Evolutionary conservation across 2,329 filamentous ascomycete species (phyloP).

Genomic region (Aspergillus unguis): DNA sequence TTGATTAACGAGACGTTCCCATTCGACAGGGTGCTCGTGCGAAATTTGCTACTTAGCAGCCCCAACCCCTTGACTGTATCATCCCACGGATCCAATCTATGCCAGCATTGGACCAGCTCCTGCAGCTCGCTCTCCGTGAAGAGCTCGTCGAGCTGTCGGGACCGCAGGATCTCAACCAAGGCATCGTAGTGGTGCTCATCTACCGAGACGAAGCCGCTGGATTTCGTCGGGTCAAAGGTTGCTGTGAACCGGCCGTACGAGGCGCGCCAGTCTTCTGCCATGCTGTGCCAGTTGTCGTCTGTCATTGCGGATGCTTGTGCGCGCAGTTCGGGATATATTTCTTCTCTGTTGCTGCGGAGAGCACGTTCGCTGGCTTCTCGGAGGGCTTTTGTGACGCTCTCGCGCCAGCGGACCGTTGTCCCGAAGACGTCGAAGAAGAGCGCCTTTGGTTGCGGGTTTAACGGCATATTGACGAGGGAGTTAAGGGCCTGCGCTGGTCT

Average conservation of each 20-base stretch:
- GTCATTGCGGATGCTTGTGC: slow-evolving; percentile 51
- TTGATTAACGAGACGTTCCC: slow-evolving; percentile 65
- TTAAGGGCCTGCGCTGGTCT: neutral
- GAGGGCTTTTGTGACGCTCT: slow-evolving; percentile 61
- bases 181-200: slow-evolving; percentile 68
- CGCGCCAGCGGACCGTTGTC: slow-evolving; percentile 76
- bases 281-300: slow-evolving; percentile 57
- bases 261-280: slow-evolving; percentile 69
- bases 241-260: slow-evolving; percentile 62
- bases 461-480: slow-evolving; percentile 20
- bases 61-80: slow-evolving; percentile 58
- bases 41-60: slow-evolving; percentile 54
- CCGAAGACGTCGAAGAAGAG: slow-evolving; percentile 38
- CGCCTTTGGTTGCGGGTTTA: slow-evolving; percentile 19
- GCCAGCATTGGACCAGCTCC: slow-evolving; percentile 64
- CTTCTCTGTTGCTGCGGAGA: slow-evolving; percentile 46
- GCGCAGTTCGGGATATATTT: slow-evolving; percentile 48
- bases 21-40: slow-evolving; percentile 69
- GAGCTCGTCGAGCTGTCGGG: slow-evolving; percentile 56
- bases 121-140: slow-evolving; percentile 63
- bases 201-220: slow-evolving; percentile 61
- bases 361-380: slow-evolving; percentile 47
- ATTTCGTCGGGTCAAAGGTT: slow-evolving; percentile 30
- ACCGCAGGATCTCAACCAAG: slow-evolving; percentile 56
- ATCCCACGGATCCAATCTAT: slow-evolving; percentile 66